These are phyloP conservation scores for Kalanchoe fedtschenkoi DNA, from an alignment of 164 flowering plant genomes.

Conservation along the genomic window DNA sequence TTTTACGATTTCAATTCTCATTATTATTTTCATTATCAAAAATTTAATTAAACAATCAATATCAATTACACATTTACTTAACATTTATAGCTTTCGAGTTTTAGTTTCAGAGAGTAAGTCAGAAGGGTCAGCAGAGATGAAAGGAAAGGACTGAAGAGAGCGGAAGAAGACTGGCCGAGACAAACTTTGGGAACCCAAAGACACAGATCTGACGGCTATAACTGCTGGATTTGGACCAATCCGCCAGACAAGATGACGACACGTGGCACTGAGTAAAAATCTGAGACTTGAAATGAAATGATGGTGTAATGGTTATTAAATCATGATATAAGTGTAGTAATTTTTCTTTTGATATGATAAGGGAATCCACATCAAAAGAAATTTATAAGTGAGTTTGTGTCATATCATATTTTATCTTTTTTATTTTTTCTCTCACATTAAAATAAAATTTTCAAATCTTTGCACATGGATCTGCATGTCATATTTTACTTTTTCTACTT, in stretches of 20 bases:
- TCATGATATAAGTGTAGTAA: neutral
- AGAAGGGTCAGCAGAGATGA: neutral
- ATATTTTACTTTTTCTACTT: no score
- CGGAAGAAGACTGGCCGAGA: no score
- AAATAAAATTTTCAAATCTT: no score
- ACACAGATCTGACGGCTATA: neutral
- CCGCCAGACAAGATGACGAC: neutral
- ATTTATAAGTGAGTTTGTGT: no score
- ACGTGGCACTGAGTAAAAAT: neutral
- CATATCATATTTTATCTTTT: no score
- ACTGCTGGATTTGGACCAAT: neutral
- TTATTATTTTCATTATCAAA: no score
- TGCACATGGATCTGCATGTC: no score
- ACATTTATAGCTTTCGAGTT: no score
- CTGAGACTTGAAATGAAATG: neutral
- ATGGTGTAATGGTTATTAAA: neutral
- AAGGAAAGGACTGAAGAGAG: neutral
- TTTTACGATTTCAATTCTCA: neutral
- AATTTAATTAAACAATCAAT: no score
- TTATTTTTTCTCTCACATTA: no score
- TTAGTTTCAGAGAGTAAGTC: conserved; percentile 3
- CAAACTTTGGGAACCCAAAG: neutral
- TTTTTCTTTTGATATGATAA: neutral
- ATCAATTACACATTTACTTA: no score
- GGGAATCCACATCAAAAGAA: no score